Percentiles rank a stretch among this genome's conserved stretches.
These are phyloP conservation scores for Pyrus communis DNA, from an alignment of 306 rosid genomes.

Conservation along the genomic window DNA sequence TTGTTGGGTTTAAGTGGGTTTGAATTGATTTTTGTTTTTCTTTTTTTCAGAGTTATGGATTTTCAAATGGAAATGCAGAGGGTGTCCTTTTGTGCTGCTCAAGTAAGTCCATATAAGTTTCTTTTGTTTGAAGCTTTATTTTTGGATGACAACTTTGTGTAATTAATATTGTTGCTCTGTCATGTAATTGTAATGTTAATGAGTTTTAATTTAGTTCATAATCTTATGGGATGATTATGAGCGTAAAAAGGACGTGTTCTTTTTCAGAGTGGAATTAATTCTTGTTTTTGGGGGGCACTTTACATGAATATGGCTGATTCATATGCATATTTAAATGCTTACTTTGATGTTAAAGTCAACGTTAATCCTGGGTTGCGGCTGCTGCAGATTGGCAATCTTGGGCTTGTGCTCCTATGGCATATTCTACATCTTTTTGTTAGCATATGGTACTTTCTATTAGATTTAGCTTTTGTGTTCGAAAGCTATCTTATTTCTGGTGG, in stretches of 20 bases:
- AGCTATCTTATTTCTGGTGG: constrained; percentile 64
- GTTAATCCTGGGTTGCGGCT: constrained; percentile 29
- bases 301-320: not conserved
- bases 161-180: not conserved
- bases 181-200: not conserved
- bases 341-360: constrained; percentile 4
- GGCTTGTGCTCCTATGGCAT: constrained; percentile 58
- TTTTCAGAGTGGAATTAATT: not conserved
- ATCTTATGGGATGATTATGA: not conserved
- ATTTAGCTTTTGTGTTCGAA: constrained; percentile 29
- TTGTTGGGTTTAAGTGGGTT: not conserved
- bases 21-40: not conserved
- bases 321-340: not conserved
- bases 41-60: constrained; percentile 7
- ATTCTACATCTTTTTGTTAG: constrained; percentile 47
- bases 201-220: not conserved
- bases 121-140: not conserved
- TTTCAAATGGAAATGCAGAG: constrained; percentile 17
- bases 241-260: not conserved
- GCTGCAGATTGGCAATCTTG: constrained; percentile 52
- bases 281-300: not conserved
- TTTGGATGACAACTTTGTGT: not conserved
- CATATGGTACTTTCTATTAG: constrained; percentile 33
- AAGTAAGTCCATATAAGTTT: not conserved
- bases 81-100: constrained; percentile 13